A percentile compares a stretch with the other conserved stretches of the same genome.
Conservation (phyloP, 345 rosid species). For the Ailanthus altissimus region DNA sequence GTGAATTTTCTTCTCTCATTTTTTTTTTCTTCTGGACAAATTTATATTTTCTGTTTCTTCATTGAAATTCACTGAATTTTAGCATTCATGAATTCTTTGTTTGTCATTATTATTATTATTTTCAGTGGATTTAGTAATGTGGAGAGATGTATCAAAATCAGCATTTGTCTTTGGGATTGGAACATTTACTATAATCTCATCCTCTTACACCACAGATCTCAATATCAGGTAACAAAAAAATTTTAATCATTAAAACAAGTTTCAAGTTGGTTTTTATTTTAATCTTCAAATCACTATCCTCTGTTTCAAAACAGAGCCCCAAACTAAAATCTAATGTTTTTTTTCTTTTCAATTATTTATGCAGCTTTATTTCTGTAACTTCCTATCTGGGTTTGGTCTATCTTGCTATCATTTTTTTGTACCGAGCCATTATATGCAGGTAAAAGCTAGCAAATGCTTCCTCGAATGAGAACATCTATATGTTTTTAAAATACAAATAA, state of each 20-base stretch:
- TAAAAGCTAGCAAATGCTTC: conserved; percentile 16
- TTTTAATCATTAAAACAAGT: not conserved
- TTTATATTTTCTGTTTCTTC: not conserved
- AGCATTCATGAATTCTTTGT: not conserved
- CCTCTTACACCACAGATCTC: conserved; percentile 72
- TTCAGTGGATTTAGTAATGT: conserved; percentile 92
- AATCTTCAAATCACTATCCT: not conserved
- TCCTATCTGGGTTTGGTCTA: conserved; percentile 77
- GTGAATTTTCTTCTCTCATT: conserved; percentile 45
- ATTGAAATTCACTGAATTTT: not conserved
- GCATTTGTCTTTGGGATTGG: conserved; percentile 82
- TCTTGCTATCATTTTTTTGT: conserved; percentile 74
- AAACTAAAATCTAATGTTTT: conserved; percentile 7
- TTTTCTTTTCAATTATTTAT: conserved; percentile 9
- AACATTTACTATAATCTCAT: conserved; percentile 66
- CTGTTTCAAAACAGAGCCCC: conserved; percentile 16
- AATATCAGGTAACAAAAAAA: conserved; percentile 56
- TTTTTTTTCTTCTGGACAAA: not conserved
- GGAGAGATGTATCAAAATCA: conserved; percentile 83
- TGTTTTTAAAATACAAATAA: too few relatives aligned
- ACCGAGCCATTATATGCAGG: conserved; percentile 69
- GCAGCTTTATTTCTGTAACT: conserved; percentile 78
- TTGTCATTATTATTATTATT: not conserved
- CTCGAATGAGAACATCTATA: too few relatives aligned
- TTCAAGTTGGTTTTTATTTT: not conserved